Base-by-base conservation (phyloP, 345 rosid genomes). In the Hevea brasiliensis region DNA sequence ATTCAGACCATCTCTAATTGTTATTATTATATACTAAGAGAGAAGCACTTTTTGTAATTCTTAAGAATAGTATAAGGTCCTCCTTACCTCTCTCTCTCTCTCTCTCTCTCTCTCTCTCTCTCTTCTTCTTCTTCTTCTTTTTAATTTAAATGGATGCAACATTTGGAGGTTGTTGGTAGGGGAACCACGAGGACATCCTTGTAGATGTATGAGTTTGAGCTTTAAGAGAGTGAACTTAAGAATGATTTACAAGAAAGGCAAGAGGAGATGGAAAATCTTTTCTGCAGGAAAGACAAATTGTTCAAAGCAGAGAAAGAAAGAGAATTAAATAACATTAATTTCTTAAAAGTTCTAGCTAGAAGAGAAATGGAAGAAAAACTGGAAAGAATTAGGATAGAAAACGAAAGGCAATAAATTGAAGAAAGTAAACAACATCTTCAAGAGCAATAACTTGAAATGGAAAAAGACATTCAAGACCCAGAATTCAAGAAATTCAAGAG, bases 271-370 rank as follows among this genome's bases (percentile, higher is more conserved):
- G 98, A 88, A 72, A 87, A 72, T 68, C 78, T 83, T 72, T 79
- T 92, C 81, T 88, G 76, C 61, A 83, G 81, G 55, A 89, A 79
- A 79, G 83, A 84, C 68, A 89, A 82, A 76, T 51, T 59, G 54
- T 90, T 95, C 73, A 97, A 91, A 72, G 97, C 91, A 79, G 96
- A 92, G 82, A 95, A 81, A 61, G 93, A 88, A 85, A 86, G 86
- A 76, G 97, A 90, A 74, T 23, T 89, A 64, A 80, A 79, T 71
- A 95, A 92, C 74, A 87, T 92, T 47, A 89, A 84, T 65, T 84
- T 85, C 87, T 72, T 88, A 70, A 89, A 96, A 79, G 98, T 89
- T 45, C 76, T 90, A 71, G 93, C 94, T 61, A 86, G 89, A 77
- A 89, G 89, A 77, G 97, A 91, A 80, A 95, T 92, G 97, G 87